Evolutionary conservation across 2,329 filamentous ascomycete genomes (phyloP).

Genomic region (Fusarium verticillioides): DNA sequence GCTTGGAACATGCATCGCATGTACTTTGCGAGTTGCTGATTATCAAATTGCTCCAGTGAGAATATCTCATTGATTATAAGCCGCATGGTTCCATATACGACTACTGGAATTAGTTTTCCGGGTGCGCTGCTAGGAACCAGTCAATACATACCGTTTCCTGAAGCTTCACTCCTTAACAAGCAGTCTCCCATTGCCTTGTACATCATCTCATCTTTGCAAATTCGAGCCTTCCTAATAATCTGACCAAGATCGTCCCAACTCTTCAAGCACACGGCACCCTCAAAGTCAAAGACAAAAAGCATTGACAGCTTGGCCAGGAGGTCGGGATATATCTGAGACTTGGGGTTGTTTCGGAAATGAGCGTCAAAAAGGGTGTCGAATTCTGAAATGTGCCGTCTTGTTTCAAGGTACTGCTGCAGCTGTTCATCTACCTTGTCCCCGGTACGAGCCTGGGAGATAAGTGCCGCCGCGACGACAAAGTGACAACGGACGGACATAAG

Average conservation of each 20-base stretch:
- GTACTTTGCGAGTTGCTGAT: conserved; percentile 75
- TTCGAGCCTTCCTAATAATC: conserved; percentile 65
- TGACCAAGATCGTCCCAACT: conserved; percentile 73
- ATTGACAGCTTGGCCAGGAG: conserved; percentile 71
- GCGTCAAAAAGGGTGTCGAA: conserved; percentile 71
- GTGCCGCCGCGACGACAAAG: conserved; percentile 69
- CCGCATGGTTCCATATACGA: conserved; percentile 65
- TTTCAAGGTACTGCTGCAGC: conserved; percentile 69
- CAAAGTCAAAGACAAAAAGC: conserved; percentile 81
- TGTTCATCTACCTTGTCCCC: conserved; percentile 62
- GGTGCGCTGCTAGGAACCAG: background rate
- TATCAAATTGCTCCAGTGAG: conserved; percentile 65
- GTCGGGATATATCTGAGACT: conserved; percentile 59
- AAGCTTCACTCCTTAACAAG: conserved; percentile 64
- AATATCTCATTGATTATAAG: conserved; percentile 78
- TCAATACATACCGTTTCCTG: conserved; percentile 59
- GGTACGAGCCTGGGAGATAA: conserved; percentile 63
- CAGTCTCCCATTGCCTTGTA: conserved; percentile 75
- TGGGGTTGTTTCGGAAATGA: conserved; percentile 53
- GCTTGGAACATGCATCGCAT: conserved; percentile 80
- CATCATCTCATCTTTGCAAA: conserved; percentile 57
- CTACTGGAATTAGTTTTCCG: conserved; percentile 47
- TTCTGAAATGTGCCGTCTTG: conserved; percentile 68
- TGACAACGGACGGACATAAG: conserved; percentile 75
- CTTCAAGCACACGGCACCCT: conserved; percentile 74